These are phyloP conservation scores for Stephania yunnanensis DNA, from an alignment of 164 flowering plant species.

Conservation along the genomic window DNA sequence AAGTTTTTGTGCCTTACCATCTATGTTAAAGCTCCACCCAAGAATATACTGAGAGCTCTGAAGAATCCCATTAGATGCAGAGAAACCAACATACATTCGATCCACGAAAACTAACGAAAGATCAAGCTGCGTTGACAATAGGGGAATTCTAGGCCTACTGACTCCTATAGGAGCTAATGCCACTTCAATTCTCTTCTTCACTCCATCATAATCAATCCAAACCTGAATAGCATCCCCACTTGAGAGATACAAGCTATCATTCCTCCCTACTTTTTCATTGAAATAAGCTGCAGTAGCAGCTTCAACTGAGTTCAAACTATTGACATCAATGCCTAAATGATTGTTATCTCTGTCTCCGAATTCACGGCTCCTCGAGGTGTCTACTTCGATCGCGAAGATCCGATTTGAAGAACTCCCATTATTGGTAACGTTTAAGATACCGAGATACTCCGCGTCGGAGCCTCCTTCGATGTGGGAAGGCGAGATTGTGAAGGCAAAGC, in stretches of 20 bases:
- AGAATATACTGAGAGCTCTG: conserved; percentile 35
- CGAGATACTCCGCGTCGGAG: conserved; percentile 11
- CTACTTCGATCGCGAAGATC: conserved; percentile 21
- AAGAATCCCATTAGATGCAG: conserved; percentile 41
- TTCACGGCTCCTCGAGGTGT: conserved; percentile 17
- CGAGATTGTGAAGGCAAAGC: conserved; percentile 16
- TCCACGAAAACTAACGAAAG: conserved; percentile 22
- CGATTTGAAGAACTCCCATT: conserved; percentile 6
- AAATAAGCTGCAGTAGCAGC: conserved; percentile 26
- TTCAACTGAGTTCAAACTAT: conserved; percentile 22
- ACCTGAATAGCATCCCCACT: conserved; percentile 29
- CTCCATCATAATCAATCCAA: conserved; percentile 42
- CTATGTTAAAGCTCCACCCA: conserved; percentile 46
- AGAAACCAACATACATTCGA: conserved; percentile 42
- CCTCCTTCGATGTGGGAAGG: conserved; percentile 3
- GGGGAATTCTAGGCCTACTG: conserved; percentile 25
- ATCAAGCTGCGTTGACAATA: conserved; percentile 21
- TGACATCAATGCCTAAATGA: conserved; percentile 46
- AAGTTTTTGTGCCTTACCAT: conserved; percentile 27
- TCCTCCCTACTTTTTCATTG: background rate
- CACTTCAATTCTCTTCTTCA: conserved; percentile 21
- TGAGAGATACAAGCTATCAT: conserved; percentile 14
- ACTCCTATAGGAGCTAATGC: conserved; percentile 27
- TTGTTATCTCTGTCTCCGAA: conserved; percentile 26
- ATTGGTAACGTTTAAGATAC: conserved; percentile 17